Base-by-base conservation (phyloP, 495 filamentous ascomycete genomes). In the Cudoniella acicularis region DNA sequence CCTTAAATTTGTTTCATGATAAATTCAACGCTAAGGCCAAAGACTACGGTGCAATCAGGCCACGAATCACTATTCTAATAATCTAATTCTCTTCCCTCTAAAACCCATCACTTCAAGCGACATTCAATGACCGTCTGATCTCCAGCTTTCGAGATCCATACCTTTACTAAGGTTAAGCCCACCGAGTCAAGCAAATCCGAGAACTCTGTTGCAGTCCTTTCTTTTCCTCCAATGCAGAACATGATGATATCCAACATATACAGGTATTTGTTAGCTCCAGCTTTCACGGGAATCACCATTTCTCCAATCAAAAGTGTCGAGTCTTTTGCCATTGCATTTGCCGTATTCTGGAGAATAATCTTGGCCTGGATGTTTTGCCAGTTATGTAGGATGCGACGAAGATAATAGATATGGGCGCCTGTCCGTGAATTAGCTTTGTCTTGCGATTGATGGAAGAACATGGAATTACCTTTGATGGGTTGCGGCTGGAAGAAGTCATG, bases 401-500 rank as follows among this genome's bases (percentile, higher is more conserved):
- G 62, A 25, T 65, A 70, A 43, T 84, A 85, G 2, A 65, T 61
- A 25, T 63, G 64, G 13, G 63, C 68, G 9, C 66, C 69, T 68
- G 22, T n/a, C 3, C 30, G n/a, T 16, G 22, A 36, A 36, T 36
- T 36, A 36, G 30, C 13, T 36, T n/a, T n/a, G n/a, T n/a, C 30
- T 36, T 6, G 30, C 30, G 43, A n/a, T 3, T 9, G 17, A 46
- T 9, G 13, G 8, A 6, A 46, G 43, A 46, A 46, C 3, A 17
- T n/a, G 11, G 17, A 6, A 8, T 4, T 57, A 74, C 75, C 71
- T 68, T 67, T 66, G 21, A 82, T 59, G 0, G 70, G 64, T 58
- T 82, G 74, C 10, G 64, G 53, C 13, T 64, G 57, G 61, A 78
- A 83, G 66, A 84, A 79, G 59, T 80, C 68, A 41, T 78, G 65